These are phyloP conservation scores for Lentinula sp. DNA, from an alignment of 768 basidiomycete genomes.

Conservation along the genomic window DNA sequence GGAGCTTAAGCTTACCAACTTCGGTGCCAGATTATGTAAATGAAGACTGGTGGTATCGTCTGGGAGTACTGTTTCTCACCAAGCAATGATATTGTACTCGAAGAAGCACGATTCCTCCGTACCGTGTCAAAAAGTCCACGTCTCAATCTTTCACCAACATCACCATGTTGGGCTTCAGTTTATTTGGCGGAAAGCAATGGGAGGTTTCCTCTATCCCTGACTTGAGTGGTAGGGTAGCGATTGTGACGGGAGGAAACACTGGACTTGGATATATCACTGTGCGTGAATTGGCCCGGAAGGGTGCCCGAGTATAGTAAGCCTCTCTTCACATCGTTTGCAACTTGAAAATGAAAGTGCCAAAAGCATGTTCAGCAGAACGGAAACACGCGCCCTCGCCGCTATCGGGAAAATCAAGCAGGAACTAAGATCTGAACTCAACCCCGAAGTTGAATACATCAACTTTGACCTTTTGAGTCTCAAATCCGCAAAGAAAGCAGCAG, in stretches of 20 bases:
- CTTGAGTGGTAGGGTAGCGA: conserved; percentile 1
- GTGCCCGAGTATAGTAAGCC: conserved; percentile 7
- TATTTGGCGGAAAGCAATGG: background rate
- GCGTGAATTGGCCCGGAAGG: conserved; percentile 7
- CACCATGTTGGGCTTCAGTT: background rate
- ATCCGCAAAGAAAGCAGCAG: conserved; percentile 6
- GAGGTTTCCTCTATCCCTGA: background rate
- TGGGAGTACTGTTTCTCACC: too few relatives aligned
- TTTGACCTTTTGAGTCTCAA: conserved; percentile 6
- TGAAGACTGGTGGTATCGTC: too few relatives aligned
- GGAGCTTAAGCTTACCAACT: too few relatives aligned
- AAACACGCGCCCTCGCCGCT: conserved; percentile 1
- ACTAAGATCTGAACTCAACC: background rate
- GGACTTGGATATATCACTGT: conserved; percentile 8
- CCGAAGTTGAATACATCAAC: conserved; percentile 2
- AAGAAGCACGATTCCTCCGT: too few relatives aligned
- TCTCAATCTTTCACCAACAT: too few relatives aligned
- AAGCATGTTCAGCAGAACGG: conserved; percentile 1
- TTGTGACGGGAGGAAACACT: conserved; percentile 10
- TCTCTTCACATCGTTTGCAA: too few relatives aligned
- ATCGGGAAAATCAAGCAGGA: conserved; percentile 4
- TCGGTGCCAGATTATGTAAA: too few relatives aligned
- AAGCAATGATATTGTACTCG: too few relatives aligned
- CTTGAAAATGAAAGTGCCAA: background rate
- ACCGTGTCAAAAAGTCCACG: too few relatives aligned